phyloP scores from a whole-genome alignment of 768 basidiomycete genomes.

The Naganishia randhawae region DNA sequence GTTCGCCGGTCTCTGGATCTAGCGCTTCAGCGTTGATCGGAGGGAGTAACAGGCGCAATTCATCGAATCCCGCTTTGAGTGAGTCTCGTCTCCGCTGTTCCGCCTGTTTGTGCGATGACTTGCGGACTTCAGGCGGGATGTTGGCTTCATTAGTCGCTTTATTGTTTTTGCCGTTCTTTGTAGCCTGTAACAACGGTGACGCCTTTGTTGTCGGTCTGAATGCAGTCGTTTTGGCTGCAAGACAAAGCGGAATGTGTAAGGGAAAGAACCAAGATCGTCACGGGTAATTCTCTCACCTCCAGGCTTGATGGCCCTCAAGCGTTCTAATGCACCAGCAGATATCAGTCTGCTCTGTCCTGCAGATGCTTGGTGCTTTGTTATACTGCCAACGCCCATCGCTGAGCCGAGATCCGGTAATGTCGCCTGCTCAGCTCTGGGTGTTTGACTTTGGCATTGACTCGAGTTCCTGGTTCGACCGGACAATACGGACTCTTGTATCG shows the following conservation, averaged over 20 bases:
- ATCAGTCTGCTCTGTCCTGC: neutral
- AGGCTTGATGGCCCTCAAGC: slow-evolving; percentile 20
- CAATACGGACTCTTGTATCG: neutral
- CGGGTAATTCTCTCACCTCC: slow-evolving; percentile 4
- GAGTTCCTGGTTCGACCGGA: neutral
- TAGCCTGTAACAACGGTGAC: slow-evolving; percentile 4
- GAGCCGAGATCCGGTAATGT: neutral
- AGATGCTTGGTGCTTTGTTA: neutral
- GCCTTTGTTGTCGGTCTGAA: slow-evolving; percentile 8
- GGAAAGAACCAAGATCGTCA: too few species aligned
- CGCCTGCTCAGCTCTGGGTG: slow-evolving; percentile 9
- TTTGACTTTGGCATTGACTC: neutral
- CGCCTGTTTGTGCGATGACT: slow-evolving; percentile 72
- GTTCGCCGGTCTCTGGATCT: slow-evolving; percentile 68
- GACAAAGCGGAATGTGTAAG: neutral
- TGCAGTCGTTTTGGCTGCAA: slow-evolving; percentile 15
- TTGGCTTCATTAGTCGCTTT: slow-evolving; percentile 34
- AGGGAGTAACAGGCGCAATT: slow-evolving; percentile 64
- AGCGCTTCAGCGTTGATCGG: slow-evolving; percentile 69
- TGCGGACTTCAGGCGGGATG: slow-evolving; percentile 45
- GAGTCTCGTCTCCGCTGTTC: slow-evolving; percentile 97
- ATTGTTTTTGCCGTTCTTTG: slow-evolving; percentile 32
- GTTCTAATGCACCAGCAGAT: slow-evolving; percentile 2
- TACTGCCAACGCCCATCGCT: neutral
- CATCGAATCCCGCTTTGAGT: slow-evolving; percentile 77